Evolutionary conservation across 1,284 basidiomycete species (phyloP).

Genomic region (Exobasidium rhododendri): DNA sequence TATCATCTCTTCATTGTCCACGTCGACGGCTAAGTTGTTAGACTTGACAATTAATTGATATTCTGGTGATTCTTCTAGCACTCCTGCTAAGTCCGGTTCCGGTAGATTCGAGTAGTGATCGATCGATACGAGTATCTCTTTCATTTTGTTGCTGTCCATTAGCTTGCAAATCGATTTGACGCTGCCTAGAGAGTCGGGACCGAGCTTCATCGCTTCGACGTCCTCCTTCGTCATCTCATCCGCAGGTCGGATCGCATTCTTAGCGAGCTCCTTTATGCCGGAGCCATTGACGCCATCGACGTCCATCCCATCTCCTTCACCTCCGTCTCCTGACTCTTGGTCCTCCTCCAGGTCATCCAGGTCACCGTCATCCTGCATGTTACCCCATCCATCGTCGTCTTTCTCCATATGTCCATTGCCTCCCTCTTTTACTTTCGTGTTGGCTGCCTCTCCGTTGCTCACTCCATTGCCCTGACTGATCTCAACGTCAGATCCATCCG

Average conservation of each 20-base stretch:
- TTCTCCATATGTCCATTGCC: conserved; percentile 58
- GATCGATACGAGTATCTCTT: conserved; percentile 84
- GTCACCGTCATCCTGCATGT: conserved; percentile 26
- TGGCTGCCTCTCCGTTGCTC: conserved; percentile 58
- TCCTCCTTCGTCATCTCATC: conserved; percentile 90
- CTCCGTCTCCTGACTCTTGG: conserved; percentile 21
- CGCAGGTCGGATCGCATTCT: conserved; percentile 84
- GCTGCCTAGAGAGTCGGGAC: conserved; percentile 74
- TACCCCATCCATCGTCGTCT: conserved; percentile 46
- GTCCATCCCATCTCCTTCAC: not conserved
- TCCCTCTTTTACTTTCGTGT: too few relatives aligned
- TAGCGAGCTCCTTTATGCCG: conserved; percentile 60
- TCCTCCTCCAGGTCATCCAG: conserved; percentile 41
- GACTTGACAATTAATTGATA: conserved; percentile 94
- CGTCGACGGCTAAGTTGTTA: conserved; percentile 96
- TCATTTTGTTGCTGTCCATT: conserved; percentile 78
- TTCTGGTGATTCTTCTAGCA: conserved; percentile 88
- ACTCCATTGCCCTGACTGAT: conserved; percentile 51
- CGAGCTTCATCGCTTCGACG: conserved; percentile 85
- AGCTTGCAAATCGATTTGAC: conserved; percentile 82
- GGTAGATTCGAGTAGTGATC: conserved; percentile 76
- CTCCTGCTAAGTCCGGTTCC: conserved; percentile 68
- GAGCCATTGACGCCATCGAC: conserved; percentile 14
- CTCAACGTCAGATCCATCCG: conserved; percentile 57
- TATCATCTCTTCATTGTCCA: conserved; percentile 94